Percentiles rank a stretch among this genome's conserved stretches.
Conservation (phyloP, 2,329 filamentous ascomycete genomes). For the Cordyceps fumosorosea region DNA sequence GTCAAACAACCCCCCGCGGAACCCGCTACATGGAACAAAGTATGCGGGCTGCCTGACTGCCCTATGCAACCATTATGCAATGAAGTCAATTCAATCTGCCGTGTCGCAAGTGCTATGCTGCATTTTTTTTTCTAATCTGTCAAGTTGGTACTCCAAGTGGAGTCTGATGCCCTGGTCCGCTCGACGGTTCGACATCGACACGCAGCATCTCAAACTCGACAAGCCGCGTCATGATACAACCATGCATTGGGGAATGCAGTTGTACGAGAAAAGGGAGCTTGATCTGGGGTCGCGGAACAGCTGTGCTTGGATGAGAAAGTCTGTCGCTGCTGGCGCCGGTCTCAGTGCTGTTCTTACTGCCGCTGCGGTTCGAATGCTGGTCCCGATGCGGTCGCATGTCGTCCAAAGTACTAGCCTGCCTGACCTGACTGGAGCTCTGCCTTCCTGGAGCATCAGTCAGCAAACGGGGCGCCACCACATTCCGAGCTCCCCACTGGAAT, state of each 20-base stretch:
- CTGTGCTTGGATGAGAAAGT: not conserved
- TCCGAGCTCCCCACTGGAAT: conserved; percentile 14
- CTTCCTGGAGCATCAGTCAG: not conserved
- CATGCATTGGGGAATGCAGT: not conserved
- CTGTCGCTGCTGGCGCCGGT: not conserved
- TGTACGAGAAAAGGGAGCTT: not conserved
- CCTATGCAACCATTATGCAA: not conserved
- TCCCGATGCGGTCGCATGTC: not conserved
- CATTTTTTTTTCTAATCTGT: not conserved
- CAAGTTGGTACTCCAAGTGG: conserved; percentile 1
- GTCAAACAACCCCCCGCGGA: not conserved
- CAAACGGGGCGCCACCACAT: conserved; percentile 1
- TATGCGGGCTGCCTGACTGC: not conserved
- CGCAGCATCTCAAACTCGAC: not conserved
- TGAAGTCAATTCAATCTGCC: not conserved
- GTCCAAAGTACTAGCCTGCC: not conserved
- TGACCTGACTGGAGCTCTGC: not conserved
- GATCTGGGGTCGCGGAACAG: not conserved
- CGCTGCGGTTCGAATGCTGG: not conserved
- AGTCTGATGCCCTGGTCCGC: not conserved
- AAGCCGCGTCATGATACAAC: not conserved
- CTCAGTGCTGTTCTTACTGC: not conserved
- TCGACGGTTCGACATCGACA: not conserved
- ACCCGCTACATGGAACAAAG: not conserved
- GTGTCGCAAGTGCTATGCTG: not conserved